These are phyloP conservation scores for Amanita exitialis DNA, from an alignment of 768 basidiomycete species.

Conservation along the genomic window DNA sequence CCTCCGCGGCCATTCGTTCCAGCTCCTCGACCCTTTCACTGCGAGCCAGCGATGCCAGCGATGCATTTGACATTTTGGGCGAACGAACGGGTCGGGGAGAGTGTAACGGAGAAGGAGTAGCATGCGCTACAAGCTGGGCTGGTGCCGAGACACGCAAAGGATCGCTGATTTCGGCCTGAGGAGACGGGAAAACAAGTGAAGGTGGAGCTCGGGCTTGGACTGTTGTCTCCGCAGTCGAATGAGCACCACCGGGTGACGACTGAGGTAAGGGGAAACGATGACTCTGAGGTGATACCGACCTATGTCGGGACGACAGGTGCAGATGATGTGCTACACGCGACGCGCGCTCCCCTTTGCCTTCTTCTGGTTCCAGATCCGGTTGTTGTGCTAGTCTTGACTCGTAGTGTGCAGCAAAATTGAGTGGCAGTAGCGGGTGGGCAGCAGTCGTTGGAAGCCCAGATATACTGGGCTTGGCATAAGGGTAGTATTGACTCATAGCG, in stretches of 20 bases:
- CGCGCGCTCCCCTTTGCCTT: slow-evolving; percentile 53
- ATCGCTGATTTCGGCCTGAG: background rate
- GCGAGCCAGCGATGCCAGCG: slow-evolving; percentile 28
- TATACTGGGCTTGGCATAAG: slow-evolving; percentile 13
- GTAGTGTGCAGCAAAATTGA: slow-evolving; percentile 17
- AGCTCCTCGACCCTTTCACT: slow-evolving; percentile 57
- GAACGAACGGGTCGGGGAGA: slow-evolving; percentile 66
- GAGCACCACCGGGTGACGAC: slow-evolving; percentile 1
- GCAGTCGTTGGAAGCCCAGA: slow-evolving; percentile 26
- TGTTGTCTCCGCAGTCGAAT: background rate
- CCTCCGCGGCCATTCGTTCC: slow-evolving; percentile 65
- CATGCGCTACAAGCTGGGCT: slow-evolving; percentile 4
- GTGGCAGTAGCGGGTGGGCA: slow-evolving; percentile 19
- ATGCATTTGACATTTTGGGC: slow-evolving; percentile 37
- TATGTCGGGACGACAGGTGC: slow-evolving; percentile 42
- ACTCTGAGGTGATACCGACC: slow-evolving; percentile 53
- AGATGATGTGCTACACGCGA: slow-evolving; percentile 51
- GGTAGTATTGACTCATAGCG: slow-evolving; percentile 18
- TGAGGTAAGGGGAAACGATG: slow-evolving; percentile 38
- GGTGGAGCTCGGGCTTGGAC: slow-evolving; percentile 1
- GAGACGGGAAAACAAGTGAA: background rate
- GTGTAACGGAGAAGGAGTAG: slow-evolving; percentile 25
- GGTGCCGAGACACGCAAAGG: background rate
- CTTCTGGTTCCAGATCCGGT: slow-evolving; percentile 30
- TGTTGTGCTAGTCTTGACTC: slow-evolving; percentile 10